Base-by-base conservation (phyloP, 768 basidiomycete species). In the Nevesoporus exiguus region DNA sequence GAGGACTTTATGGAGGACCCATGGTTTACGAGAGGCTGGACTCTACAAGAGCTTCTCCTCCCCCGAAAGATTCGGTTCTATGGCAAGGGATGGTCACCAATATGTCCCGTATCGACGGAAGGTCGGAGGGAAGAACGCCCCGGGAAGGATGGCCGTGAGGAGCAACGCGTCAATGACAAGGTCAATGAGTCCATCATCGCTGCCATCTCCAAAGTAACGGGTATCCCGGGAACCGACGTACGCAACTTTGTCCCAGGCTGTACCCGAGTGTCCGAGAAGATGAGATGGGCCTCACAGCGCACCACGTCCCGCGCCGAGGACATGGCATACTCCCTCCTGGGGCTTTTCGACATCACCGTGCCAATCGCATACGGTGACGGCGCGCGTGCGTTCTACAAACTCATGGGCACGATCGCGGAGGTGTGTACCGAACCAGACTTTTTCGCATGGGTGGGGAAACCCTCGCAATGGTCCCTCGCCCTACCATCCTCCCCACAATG, bases 321-420 rank as follows among this genome's bases (percentile, higher is more conserved):
- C 55, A 44, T 42, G 34, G 65, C 65, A 0, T 67, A 67, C 45
- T 64, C 62, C 14, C 60, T 66, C 10, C 52, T 67, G 9, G 65
- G 60, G 3, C 56, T 66, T 19, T 58, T 66, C 41, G 65, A 66
- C 29, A 11, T 66, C 43, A 41, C 41, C n/a, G 41, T 66, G 4
- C 60, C 62, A 2, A 54, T 66, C 21, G 53, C 65, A 11, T 66
- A 66, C 42, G 65, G 65, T 2, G 65, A 67, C 4, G 65, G 65
- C 5, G 31, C 48, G 2, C 60, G 60, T 7, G 60, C 65, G 15
- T 67, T 66, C 24, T 51, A 53, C 47, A 65, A 60, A 30, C 60
- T 66, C 36, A 52, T 57, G 55, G 47, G 48, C 17, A 31, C 65
- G 8, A 56, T 66, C 39, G 49, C 47, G 1, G 63, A 51, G 6